Percentiles rank a stretch among this genome's conserved stretches.
Conservation (phyloP, 2,329 filamentous ascomycete genomes). For the Colletotrichum karsti region DNA sequence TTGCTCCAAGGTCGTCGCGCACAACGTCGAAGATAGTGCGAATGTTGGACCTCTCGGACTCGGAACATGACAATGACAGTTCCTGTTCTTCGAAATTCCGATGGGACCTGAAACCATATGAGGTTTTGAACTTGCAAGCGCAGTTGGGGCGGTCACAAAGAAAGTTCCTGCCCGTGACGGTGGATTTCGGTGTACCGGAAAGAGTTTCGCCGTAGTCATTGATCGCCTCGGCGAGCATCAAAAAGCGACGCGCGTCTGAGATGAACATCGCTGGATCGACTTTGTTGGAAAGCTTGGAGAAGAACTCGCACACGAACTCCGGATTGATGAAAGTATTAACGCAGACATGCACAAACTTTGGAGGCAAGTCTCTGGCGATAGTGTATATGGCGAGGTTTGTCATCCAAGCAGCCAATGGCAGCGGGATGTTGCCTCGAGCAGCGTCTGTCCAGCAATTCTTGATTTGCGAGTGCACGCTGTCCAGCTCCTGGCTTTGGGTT, state of each 20-base stretch:
- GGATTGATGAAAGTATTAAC: neutral
- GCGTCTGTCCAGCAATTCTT: neutral
- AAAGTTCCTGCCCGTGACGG: neutral
- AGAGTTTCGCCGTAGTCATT: neutral
- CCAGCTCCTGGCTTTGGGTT: neutral
- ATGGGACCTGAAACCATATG: too few species aligned
- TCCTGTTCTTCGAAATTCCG: too few species aligned
- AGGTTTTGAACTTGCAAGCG: neutral
- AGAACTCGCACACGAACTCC: neutral
- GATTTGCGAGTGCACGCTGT: neutral
- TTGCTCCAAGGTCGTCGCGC: neutral
- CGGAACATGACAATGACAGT: too few species aligned
- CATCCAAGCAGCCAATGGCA: neutral
- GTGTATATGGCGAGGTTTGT: neutral
- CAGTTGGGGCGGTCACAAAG: neutral
- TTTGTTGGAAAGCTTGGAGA: neutral
- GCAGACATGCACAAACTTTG: neutral
- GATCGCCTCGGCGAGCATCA: neutral
- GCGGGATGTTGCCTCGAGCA: neutral
- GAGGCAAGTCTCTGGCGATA: neutral
- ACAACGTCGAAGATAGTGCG: neutral
- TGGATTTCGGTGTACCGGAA: neutral
- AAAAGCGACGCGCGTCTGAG: neutral
- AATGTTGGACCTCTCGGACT: neutral
- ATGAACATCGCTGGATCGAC: neutral